phyloP scores from a whole-genome alignment of 2,329 filamentous ascomycete genomes.

The Sporothrix euskadiensis region DNA sequence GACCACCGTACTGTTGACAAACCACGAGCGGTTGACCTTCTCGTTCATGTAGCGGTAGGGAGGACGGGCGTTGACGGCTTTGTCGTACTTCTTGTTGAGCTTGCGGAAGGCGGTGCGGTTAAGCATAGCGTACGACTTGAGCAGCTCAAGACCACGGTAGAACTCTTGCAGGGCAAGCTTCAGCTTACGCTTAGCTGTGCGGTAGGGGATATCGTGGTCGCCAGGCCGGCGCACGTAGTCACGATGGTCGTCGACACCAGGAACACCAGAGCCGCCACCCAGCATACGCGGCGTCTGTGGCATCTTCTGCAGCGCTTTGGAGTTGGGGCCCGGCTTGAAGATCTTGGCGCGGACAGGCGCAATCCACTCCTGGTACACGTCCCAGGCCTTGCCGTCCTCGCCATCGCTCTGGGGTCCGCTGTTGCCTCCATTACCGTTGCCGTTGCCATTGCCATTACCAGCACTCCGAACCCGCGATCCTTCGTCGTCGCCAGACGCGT shows the following conservation, averaged over 20 bases:
- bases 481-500: conserved; percentile 23
- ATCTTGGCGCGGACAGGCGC: conserved; percentile 56
- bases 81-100: conserved; percentile 99
- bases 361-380: conserved; percentile 45
- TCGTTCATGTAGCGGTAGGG: conserved; percentile 83
- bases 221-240: conserved; percentile 54
- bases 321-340: conserved; percentile 60
- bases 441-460: conserved; percentile 2
- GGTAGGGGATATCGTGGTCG: conserved; percentile 72
- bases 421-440: conserved; percentile 7
- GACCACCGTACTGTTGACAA: conserved; percentile 83
- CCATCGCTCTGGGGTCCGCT: conserved; percentile 35
- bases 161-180: conserved; percentile 91
- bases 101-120: conserved; percentile 95
- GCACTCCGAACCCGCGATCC: neutral
- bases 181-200: conserved; percentile 84
- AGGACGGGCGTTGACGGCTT: conserved; percentile 76
- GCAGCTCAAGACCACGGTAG: conserved; percentile 84
- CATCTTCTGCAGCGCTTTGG: conserved; percentile 60
- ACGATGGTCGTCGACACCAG: conserved; percentile 40
- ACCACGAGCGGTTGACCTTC: conserved; percentile 86
- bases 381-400: conserved; percentile 33
- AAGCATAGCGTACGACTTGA: conserved; percentile 86
- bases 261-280: conserved; percentile 23
- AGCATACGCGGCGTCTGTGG: conserved; percentile 51